Evolutionary conservation across 2,329 filamentous ascomycete genomes (phyloP).

Genomic region (Alternaria consortialis): DNA sequence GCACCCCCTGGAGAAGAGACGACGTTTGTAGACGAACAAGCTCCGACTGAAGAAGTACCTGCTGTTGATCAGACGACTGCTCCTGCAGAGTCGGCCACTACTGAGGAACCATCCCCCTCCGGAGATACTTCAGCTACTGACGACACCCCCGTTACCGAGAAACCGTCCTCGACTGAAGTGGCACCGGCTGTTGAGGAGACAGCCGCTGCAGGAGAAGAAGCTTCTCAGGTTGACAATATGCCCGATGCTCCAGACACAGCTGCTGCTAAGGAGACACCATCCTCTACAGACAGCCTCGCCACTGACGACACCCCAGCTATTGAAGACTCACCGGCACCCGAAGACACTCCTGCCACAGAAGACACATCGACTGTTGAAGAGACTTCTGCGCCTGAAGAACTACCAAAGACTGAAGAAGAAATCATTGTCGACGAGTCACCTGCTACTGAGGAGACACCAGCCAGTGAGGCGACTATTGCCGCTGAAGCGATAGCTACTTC

Average conservation of each 20-base stretch:
- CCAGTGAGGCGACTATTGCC: not conserved
- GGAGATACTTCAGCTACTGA: not conserved
- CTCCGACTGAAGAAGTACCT: not conserved
- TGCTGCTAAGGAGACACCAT: not conserved
- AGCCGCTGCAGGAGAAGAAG: not conserved
- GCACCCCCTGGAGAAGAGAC: not conserved
- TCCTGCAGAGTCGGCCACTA: not conserved
- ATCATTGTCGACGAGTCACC: not conserved
- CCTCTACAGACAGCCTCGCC: not conserved
- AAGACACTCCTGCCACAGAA: not conserved
- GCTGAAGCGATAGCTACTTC: not conserved
- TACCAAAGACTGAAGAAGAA: not conserved
- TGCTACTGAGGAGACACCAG: not conserved
- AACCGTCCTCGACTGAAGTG: not conserved
- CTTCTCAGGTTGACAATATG: not conserved
- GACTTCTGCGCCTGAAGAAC: not conserved
- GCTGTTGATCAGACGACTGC: not conserved
- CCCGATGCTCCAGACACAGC: slow-evolving; percentile 4
- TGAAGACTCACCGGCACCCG: not conserved
- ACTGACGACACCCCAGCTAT: slow-evolving; percentile 5
- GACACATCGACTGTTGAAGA: slow-evolving; percentile 2
- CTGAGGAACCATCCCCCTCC: not conserved
- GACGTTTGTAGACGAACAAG: not conserved
- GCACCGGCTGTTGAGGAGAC: slow-evolving; percentile 4
- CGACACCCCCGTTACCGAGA: slow-evolving; percentile 4